phyloP scores from a whole-genome alignment of 176 grass and related monocot species.

The Avena eriantha region DNA sequence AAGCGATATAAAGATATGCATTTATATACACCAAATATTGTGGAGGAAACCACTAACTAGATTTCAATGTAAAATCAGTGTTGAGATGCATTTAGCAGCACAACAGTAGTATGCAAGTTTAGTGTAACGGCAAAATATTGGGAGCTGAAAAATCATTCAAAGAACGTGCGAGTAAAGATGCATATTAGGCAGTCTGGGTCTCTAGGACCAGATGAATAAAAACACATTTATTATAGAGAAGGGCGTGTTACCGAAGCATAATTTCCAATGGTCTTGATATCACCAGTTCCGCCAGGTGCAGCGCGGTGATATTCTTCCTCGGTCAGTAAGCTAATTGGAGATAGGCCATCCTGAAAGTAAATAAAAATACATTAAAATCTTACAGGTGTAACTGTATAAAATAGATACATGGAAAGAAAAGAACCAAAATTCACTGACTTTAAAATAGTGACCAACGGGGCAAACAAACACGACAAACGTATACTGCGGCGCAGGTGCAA shows the following conservation, averaged over 20 bases:
- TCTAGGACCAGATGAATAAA: slow-evolving; percentile 17
- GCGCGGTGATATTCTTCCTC: slow-evolving; percentile 91
- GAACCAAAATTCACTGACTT: slow-evolving; percentile 47
- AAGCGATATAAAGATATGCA: background rate
- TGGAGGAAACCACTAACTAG: background rate
- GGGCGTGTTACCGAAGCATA: slow-evolving; percentile 78
- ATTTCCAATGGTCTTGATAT: slow-evolving; percentile 93
- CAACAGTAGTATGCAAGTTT: slow-evolving; percentile 1
- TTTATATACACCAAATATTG: background rate
- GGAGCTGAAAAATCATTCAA: background rate
- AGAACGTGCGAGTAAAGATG: background rate
- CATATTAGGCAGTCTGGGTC: background rate
- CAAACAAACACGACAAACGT: slow-evolving; percentile 90
- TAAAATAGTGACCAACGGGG: slow-evolving; percentile 96
- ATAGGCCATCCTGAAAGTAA: slow-evolving; percentile 73
- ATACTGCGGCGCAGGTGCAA: slow-evolving; percentile 82
- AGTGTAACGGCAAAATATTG: background rate
- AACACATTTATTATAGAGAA: slow-evolving; percentile 13
- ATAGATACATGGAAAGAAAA: background rate
- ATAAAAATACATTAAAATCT: slow-evolving; percentile 8
- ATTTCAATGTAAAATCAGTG: background rate
- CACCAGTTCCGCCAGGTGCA: slow-evolving; percentile 84
- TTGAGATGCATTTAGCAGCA: background rate
- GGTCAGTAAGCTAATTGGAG: slow-evolving; percentile 83
- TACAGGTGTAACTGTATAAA: slow-evolving; percentile 1